Evolutionary conservation across 2,329 filamentous ascomycete genomes (phyloP).

Genomic region (Zymoseptoria brevis): DNA sequence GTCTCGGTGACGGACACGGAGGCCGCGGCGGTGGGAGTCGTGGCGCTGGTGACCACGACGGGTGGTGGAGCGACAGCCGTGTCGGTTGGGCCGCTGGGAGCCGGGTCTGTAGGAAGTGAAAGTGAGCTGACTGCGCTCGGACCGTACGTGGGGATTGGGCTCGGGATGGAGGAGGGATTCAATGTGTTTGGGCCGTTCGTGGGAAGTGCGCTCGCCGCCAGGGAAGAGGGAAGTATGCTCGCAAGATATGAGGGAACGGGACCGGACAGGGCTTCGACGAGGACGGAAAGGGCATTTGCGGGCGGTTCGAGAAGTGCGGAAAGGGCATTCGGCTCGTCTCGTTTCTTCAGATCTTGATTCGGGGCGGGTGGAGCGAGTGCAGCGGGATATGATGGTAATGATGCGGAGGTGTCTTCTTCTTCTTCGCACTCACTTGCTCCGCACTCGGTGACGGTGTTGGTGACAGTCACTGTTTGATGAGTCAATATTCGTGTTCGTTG

Average conservation of each 20-base stretch:
- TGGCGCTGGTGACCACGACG: conserved; percentile 4
- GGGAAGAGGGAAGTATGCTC: not conserved
- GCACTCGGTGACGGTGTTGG: conserved; percentile 12
- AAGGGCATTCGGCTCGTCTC: conserved; percentile 11
- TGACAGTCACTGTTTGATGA: conserved; percentile 10
- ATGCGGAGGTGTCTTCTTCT: conserved; percentile 4
- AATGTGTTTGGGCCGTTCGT: not conserved
- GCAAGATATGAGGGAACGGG: conserved; percentile 4
- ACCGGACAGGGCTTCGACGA: conserved; percentile 4
- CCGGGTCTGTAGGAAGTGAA: conserved; percentile 11
- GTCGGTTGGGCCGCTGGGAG: conserved; percentile 3
- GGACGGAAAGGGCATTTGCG: conserved; percentile 8
- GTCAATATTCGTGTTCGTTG: conserved; percentile 3
- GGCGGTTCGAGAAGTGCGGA: conserved; percentile 9
- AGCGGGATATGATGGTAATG: conserved; percentile 4
- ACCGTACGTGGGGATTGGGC: not conserved
- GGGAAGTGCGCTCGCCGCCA: conserved; percentile 3
- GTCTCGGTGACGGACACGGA: not conserved
- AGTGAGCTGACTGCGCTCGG: conserved; percentile 15
- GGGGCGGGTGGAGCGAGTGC: conserved; percentile 5
- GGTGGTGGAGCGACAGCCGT: conserved; percentile 2
- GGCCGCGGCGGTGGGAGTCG: not conserved
- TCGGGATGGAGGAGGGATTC: conserved; percentile 1
- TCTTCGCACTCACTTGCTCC: conserved; percentile 17
- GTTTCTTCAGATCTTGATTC: not conserved